Base-by-base conservation (phyloP, 2,329 filamentous ascomycete species). In the Cladosporium sp. region DNA sequence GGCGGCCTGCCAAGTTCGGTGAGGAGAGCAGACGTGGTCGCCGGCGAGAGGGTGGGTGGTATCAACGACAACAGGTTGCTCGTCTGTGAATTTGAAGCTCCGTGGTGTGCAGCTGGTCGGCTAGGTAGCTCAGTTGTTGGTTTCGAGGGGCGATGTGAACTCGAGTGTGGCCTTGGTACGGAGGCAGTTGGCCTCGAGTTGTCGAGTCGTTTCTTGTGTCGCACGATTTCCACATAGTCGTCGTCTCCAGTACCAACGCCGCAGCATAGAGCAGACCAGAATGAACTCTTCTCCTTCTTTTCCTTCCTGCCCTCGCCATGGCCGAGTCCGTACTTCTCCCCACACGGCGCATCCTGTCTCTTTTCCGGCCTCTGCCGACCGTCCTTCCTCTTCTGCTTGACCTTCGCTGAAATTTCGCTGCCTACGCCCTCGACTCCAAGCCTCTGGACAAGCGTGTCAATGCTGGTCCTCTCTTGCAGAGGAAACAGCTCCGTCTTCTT, bases 381-480 rank as follows among this genome's bases (percentile, higher is more conserved):
- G 17, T 39, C 36, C 25, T 25, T 17, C 28, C 30, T 49, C 15
- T 39, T 49, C 42, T 34, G 40, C 19, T 43, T 47, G 20, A 47
- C 54, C 28, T 56, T 56, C 20, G 38, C 36, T 15, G 38, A 51
- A 3, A 51, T 37, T 34, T 54, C 51, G 11, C 34, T 49, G 5
- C 50, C 42, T 1, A 51, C 40, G 20, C 42, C 60, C 14, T 68
- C 61, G 39, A 72, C 69, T 3, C 91, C 90, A 3, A 97, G 77
- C 45, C 89, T 81, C 64, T 91, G 90, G 42, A 92, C 85, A 59
- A 97, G 77, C 0, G 92, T 96, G 72, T 99, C 94, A 58, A 97
- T 82, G 67, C 92, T 97, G 36, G 85, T 88, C 54, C 89, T 81
- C 59, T 84, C 80, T 65, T 86, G 82, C 56, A 87, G 73, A 30